Percentiles rank a stretch among this genome's conserved stretches.
Evolutionary conservation across 495 filamentous ascomycete species (phyloP).

Genomic region (Usnea hakonensis): DNA sequence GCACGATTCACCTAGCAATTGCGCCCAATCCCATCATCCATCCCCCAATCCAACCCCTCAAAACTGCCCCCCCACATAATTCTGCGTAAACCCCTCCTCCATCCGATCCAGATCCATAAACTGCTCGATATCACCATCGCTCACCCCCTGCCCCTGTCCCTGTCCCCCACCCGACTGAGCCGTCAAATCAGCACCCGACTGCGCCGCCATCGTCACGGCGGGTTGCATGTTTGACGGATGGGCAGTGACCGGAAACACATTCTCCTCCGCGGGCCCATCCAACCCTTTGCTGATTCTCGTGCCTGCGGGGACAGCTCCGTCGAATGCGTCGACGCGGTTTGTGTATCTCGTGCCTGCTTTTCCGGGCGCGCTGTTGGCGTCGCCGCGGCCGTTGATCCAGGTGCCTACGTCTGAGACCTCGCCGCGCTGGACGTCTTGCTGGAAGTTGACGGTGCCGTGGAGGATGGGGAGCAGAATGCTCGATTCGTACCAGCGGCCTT

Average conservation of each 20-base stretch:
- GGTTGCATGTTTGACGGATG: background rate
- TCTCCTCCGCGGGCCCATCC: slow-evolving; percentile 24
- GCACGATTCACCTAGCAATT: background rate
- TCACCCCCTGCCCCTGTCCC: slow-evolving; percentile 9
- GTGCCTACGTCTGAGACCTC: slow-evolving; percentile 37
- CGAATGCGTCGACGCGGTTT: slow-evolving; percentile 38
- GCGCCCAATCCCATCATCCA: too few relatives aligned
- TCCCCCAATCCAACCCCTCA: background rate
- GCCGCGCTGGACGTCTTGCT: slow-evolving; percentile 30
- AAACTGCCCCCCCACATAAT: slow-evolving; percentile 1
- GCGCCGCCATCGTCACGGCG: slow-evolving; percentile 1
- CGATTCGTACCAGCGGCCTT: slow-evolving; percentile 58
- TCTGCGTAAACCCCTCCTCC: slow-evolving; percentile 17
- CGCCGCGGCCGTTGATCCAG: slow-evolving; percentile 44
- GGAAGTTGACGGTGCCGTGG: slow-evolving; percentile 32
- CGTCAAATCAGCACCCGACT: background rate
- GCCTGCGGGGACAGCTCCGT: slow-evolving; percentile 34
- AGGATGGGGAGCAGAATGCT: slow-evolving; percentile 44
- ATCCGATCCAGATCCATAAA: slow-evolving; percentile 28
- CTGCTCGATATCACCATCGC: slow-evolving; percentile 24
- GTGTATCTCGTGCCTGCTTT: slow-evolving; percentile 26
- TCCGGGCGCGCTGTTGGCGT: slow-evolving; percentile 23
- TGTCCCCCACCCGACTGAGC: background rate
- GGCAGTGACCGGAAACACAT: slow-evolving; percentile 13
- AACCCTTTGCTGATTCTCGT: slow-evolving; percentile 30